Evolutionary conservation across 2,329 filamentous ascomycete species (phyloP), one percentile per base, ranked within the genome.

Genomic region (Pestalotiopsis sp.): DNA sequence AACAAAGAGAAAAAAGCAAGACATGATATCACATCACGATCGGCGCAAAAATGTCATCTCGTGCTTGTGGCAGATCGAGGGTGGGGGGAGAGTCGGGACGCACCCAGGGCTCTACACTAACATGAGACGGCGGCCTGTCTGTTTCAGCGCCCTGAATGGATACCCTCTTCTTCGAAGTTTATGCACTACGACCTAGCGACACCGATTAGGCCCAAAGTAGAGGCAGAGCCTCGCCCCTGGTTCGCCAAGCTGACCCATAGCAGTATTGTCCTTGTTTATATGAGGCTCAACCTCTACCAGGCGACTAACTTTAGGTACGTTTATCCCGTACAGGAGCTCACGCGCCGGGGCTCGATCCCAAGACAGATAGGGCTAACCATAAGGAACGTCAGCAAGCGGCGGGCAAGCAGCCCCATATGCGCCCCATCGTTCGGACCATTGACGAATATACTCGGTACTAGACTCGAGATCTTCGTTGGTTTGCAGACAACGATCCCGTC

Each of bases 121-220:
- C 45, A 66, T 66, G 63, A 66, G 63, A 66, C 63, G 45, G 63
- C 63, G 63, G 49, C 45, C n/a, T 57, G 63, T 66, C 63, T 66
- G 63, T 66, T 66, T 66, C 63, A 66, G 63, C 9, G 20, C 45
- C 45, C 45, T n/a, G 20, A n/a, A 66, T 52, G 39, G 14, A 23
- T 41, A 31, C 23, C 14, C 25, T 23, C 9, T 20, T 58, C 13
- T 36, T 36, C n/a, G 23, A 66, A 66, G 23, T 66, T 66, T 36
- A 66, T 66, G 63, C 63, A 45, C 52, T 66, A 66, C 63, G 25
- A 38, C n/a, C 7, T n/a, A 56, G 25, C 49, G 63, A 66, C 63
- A 17, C 27, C 63, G 63, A 66, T 23, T n/a, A 66, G 23, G 57
- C 23, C n/a, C 23, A 59, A 36, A 59, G 57, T 25, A 12, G n/a